Conservation (phyloP, 2,329 filamentous ascomycete genomes). For the Xylaria sp. region DNA sequence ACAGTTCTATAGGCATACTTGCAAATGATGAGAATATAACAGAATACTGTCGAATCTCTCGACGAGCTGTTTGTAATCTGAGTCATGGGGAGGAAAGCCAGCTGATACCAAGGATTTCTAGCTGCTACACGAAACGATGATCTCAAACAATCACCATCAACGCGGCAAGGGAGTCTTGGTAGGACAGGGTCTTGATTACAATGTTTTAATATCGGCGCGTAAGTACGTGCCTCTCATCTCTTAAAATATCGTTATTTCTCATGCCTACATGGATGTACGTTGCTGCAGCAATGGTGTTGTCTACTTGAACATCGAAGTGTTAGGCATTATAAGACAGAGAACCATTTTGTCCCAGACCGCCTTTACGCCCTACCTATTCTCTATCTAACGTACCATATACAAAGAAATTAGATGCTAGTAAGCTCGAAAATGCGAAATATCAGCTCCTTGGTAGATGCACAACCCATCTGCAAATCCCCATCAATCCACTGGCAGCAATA, state of each 20-base stretch:
- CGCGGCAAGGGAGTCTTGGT: no score
- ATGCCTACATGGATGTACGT: no score
- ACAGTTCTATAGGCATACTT: background rate
- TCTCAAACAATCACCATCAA: background rate
- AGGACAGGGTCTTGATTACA: no score
- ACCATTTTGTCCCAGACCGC: background rate
- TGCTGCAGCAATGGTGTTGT: background rate
- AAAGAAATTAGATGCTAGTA: background rate
- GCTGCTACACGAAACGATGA: background rate
- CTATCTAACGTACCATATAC: background rate
- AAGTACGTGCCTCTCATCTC: no score
- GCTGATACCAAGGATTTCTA: background rate
- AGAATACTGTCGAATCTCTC: background rate
- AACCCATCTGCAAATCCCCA: background rate
- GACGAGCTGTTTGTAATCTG: background rate
- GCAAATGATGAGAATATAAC: background rate
- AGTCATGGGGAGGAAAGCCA: background rate
- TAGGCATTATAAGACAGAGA: background rate
- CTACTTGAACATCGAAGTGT: background rate
- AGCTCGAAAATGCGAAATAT: conserved; percentile 11
- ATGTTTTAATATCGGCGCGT: no score
- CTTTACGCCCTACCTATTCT: background rate
- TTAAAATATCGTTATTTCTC: no score
- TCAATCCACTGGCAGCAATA: background rate
- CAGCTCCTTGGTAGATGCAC: conserved; percentile 4